phyloP scores from a whole-genome alignment of 768 basidiomycete species.

The Rhizopogon rudus region DNA sequence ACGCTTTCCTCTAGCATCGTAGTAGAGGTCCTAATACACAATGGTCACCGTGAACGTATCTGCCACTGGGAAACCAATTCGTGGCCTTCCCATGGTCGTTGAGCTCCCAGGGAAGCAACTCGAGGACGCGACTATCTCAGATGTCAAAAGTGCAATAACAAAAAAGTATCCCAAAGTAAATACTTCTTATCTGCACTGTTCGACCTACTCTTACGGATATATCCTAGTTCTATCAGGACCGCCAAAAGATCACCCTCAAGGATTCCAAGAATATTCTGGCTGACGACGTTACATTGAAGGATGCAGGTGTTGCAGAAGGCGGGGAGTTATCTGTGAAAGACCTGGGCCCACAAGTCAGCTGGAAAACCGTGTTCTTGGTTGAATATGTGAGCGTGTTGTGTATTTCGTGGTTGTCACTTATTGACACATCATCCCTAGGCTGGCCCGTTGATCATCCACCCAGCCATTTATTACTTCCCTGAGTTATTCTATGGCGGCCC shows the following conservation, averaged over 20 bases:
- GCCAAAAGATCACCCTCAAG: slow-evolving; percentile 70
- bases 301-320: slow-evolving; percentile 53
- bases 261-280: slow-evolving; percentile 57
- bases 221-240: slow-evolving; percentile 58
- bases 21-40: background rate
- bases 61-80: slow-evolving; percentile 40
- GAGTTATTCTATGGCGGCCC: slow-evolving; percentile 61
- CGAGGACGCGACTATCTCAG: slow-evolving; percentile 52
- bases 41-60: slow-evolving; percentile 57
- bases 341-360: slow-evolving; percentile 84
- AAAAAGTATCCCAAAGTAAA: slow-evolving; percentile 48
- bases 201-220: slow-evolving; percentile 1
- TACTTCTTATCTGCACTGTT: background rate
- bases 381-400: slow-evolving; percentile 78
- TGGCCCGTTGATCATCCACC: slow-evolving; percentile 88
- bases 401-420: background rate
- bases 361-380: slow-evolving; percentile 83
- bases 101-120: slow-evolving; percentile 40
- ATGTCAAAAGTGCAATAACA: slow-evolving; percentile 65
- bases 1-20: too few relatives aligned
- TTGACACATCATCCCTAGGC: slow-evolving; percentile 37
- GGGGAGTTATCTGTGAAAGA: slow-evolving; percentile 81
- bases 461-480: slow-evolving; percentile 73
- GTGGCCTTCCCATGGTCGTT: slow-evolving; percentile 45
- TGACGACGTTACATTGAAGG: slow-evolving; percentile 56